phyloP scores from a whole-genome alignment of 306 rosid genomes.

The Prunus fruticosa region DNA sequence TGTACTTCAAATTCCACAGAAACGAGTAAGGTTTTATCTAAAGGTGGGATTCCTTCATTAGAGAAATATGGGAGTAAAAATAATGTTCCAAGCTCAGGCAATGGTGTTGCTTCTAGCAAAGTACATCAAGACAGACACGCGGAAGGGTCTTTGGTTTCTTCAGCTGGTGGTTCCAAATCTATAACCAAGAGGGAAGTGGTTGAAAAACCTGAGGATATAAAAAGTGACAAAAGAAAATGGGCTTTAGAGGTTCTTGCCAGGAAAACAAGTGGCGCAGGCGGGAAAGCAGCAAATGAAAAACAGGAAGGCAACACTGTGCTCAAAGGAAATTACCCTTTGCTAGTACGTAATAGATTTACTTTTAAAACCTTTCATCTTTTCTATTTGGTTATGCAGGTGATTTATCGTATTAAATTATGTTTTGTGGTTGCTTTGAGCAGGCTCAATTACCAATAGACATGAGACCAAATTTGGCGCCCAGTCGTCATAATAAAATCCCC shows the following conservation, averaged over 20 bases:
- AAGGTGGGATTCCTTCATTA: slow-evolving; percentile 34
- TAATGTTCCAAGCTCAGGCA: slow-evolving; percentile 32
- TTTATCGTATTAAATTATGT: slow-evolving; percentile 9
- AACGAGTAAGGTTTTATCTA: slow-evolving; percentile 37
- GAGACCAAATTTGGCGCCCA: slow-evolving; percentile 76
- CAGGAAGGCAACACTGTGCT: slow-evolving; percentile 55
- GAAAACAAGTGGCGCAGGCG: slow-evolving; percentile 58
- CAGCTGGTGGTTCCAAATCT: slow-evolving; percentile 45
- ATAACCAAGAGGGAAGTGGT: slow-evolving; percentile 35
- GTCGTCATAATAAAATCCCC: slow-evolving; percentile 78
- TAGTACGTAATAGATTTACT: slow-evolving; percentile 53
- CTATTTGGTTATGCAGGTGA: slow-evolving; percentile 20
- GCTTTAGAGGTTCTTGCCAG: slow-evolving; percentile 90
- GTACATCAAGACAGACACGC: slow-evolving; percentile 31
- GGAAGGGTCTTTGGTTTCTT: slow-evolving; percentile 40
- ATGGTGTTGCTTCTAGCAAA: slow-evolving; percentile 45
- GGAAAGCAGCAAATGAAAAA: slow-evolving; percentile 39
- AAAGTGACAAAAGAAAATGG: slow-evolving; percentile 89
- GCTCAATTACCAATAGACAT: slow-evolving; percentile 84
- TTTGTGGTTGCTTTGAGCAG: slow-evolving; percentile 54
- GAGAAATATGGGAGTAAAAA: slow-evolving; percentile 43
- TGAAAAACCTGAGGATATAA: slow-evolving; percentile 45
- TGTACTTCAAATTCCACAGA: slow-evolving; percentile 33
- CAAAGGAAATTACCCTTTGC: slow-evolving; percentile 81
- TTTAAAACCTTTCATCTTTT: slow-evolving; percentile 19